Conservation (phyloP, 805 yeast genomes). For the Lachancea mirantina region DNA sequence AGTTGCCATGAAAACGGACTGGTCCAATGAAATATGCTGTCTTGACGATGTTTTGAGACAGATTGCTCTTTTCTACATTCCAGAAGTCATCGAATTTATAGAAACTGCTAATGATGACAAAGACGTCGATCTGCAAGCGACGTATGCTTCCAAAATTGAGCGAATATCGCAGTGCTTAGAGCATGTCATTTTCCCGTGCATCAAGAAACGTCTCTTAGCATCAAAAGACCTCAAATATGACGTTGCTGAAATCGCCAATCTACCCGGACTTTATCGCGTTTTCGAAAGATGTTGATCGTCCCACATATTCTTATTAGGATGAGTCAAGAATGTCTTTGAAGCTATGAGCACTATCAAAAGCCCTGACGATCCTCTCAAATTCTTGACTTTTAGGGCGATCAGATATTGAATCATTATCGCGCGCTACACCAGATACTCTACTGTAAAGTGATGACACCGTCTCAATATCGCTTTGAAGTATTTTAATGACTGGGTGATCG, state of each 20-base stretch:
- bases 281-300: slow-evolving; percentile 76
- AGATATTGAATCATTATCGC: not conserved
- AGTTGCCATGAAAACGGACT: slow-evolving; percentile 52
- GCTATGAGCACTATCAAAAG: slow-evolving; percentile 3
- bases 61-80: slow-evolving; percentile 66
- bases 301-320: too few species aligned
- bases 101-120: slow-evolving; percentile 16
- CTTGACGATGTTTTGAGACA: slow-evolving; percentile 57
- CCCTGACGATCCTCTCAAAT: slow-evolving; percentile 2
- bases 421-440: slow-evolving; percentile 10
- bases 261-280: slow-evolving; percentile 85
- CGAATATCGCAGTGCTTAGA: slow-evolving; percentile 42
- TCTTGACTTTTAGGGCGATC: slow-evolving; percentile 2
- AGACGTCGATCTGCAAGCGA: slow-evolving; percentile 20
- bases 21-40: slow-evolving; percentile 63
- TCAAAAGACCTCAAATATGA: slow-evolving; percentile 44
- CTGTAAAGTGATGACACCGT: slow-evolving; percentile 7
- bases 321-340: not conserved
- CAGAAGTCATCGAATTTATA: slow-evolving; percentile 38
- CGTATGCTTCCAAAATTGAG: slow-evolving; percentile 23
- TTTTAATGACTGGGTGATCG: slow-evolving; percentile 24
- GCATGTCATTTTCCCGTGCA: slow-evolving; percentile 53
- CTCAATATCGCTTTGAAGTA: slow-evolving; percentile 23
- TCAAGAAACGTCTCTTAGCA: slow-evolving; percentile 59
- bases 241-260: slow-evolving; percentile 77